phyloP scores from a whole-genome alignment of 768 basidiomycete species.

The Boletus barrowsii region DNA sequence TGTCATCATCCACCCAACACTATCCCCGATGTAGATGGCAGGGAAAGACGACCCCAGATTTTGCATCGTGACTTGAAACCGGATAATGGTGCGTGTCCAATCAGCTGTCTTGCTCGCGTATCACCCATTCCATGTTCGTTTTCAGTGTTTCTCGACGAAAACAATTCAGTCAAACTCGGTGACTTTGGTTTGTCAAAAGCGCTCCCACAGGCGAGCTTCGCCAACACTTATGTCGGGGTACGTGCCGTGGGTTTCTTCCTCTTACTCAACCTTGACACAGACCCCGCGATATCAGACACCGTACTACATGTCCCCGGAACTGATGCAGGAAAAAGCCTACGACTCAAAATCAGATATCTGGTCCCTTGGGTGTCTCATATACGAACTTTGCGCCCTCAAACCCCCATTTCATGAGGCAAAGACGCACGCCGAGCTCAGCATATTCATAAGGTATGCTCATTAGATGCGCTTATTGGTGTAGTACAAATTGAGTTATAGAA shows the following conservation, averaged over 20 bases:
- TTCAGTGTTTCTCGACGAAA: constrained; percentile 85
- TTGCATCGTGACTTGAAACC: constrained; percentile 96
- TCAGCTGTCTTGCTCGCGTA: not conserved
- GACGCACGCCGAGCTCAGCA: constrained; percentile 82
- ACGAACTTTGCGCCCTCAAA: constrained; percentile 90
- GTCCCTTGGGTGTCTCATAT: constrained; percentile 96
- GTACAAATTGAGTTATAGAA: constrained; percentile 38
- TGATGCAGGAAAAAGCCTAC: constrained; percentile 96
- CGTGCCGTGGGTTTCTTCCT: constrained; percentile 26
- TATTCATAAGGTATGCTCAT: constrained; percentile 67
- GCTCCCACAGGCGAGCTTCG: constrained; percentile 82
- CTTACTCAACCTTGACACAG: not conserved
- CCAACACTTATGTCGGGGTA: constrained; percentile 96
- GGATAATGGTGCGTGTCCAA: constrained; percentile 73
- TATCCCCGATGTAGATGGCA: constrained; percentile 38
- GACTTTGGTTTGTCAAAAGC: constrained; percentile 97
- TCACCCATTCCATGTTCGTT: not conserved
- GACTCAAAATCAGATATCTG: constrained; percentile 99
- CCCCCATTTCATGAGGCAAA: constrained; percentile 94
- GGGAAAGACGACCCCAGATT: constrained; percentile 65
- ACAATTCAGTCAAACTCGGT: constrained; percentile 87
- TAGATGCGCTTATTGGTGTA: not conserved
- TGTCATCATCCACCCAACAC: constrained; percentile 78
- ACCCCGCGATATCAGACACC: constrained; percentile 78
- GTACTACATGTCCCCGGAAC: constrained; percentile 99